Base-by-base conservation (phyloP, 2,329 filamentous ascomycete genomes). In the Tricladium varicosporioides region DNA sequence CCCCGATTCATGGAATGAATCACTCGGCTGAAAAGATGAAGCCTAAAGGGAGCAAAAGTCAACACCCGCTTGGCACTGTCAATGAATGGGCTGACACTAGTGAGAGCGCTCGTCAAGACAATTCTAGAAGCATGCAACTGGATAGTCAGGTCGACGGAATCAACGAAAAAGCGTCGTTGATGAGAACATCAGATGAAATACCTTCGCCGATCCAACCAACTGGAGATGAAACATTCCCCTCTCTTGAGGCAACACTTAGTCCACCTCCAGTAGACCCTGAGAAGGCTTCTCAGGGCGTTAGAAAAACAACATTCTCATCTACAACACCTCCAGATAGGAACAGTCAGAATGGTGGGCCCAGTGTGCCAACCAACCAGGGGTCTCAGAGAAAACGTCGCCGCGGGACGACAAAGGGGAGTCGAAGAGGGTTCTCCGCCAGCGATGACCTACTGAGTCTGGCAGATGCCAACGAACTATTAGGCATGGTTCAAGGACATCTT, bases 401-500 rank as follows among this genome's bases (percentile, higher is more conserved):
- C 32, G 85, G 83, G 1, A 88, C 85, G 27, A 92, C 89, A 42
- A 69, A 61, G 33, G 81, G 83, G 58, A 88, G 83, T 65, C 82
- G 83, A 32, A 81, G 84, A 44, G 83, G 83, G 1, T 84, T 87
- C 63, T 77, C 81, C 54, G 80, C 81, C 13, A 76, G 80, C 1
- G 92, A 96, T 60, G 91, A 96, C 51, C 77, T 97, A 63, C 79
- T 97, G 53, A 80, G 82, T 27, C 84, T 83, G 54, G 80, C 82
- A 5, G 90, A 95, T 63, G 90, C 92, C 1, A 92, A 96, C 70
- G 88, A 90, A 65, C 74, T 97, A 64, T 77, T 97, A 63, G 83
- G 84, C 61, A 76, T 94, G 76, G 82, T 94, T 22, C 93, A 97
- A 72, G 94, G 94, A 1, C 86, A 92, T 70, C 73, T 99, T 52